Evolutionary conservation across 139 green algal species (phyloP), one percentile per base, ranked within the genome.

Genomic region (Eudorina sp.): DNA sequence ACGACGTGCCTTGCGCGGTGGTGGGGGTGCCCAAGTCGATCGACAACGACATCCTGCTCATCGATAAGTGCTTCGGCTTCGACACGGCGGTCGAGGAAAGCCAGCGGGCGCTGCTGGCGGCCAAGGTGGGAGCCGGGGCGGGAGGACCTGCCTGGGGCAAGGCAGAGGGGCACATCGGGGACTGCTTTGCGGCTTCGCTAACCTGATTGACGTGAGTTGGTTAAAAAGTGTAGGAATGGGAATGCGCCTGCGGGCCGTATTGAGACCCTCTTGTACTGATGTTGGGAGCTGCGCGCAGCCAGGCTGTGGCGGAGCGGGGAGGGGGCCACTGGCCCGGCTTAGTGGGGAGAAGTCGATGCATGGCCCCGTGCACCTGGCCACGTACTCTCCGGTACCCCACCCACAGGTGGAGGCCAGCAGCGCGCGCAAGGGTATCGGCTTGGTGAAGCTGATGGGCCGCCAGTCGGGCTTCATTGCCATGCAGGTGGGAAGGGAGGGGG

Each of bases 401-500:
- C 46, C 68, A 3, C 66, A 91, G 89, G 86, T 99, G 53, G 97
- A 99, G 94, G 97, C 98, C 5, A 93, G 87, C 89, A 94, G 84
- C 34, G 96, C 96, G 4, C 89, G 91, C 43, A 89, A 94, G 16
- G 98, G 98, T 74, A 97, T 99, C 43, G 97, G 96, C 29, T 83
- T 99, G 51, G 98, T 99, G 34, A 99, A 99, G 93, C 95, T 99
- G 62, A 99, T 99, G 98, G 98, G 98, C 6, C 92, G 98, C 16
- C 94, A 98, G 90, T 96, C 93, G 13, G 98, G 98, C 84, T 99
- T 99, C 94, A 99, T 99, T 76, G 96, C 98, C 51, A 95, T 99
- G 96, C 83, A 88, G 83, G 83, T 88, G 58, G 27, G 78, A 0
- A 36, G 58, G 58, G 21, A n/a, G n/a, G n/a, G n/a, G n/a, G n/a